phyloP scores from a whole-genome alignment of 1,139 yeast species.

The Dujonia santamariae region DNA sequence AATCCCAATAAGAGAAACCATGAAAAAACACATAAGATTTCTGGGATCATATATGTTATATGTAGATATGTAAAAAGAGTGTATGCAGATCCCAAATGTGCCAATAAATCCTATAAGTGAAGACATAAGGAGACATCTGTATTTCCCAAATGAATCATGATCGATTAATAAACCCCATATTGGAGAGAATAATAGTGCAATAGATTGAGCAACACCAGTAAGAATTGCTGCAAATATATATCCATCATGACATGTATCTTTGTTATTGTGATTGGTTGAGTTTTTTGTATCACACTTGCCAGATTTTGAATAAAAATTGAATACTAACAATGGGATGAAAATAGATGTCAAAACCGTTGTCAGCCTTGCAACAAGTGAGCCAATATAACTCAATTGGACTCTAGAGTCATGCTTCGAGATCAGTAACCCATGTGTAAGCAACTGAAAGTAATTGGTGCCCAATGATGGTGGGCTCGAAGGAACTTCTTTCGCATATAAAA shows the following conservation, averaged over 20 bases:
- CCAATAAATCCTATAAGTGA: constrained; percentile 42
- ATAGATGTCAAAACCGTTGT: constrained; percentile 59
- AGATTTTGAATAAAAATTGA: constrained; percentile 47
- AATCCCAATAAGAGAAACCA: constrained; percentile 33
- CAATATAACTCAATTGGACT: constrained; percentile 53
- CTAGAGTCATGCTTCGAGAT: constrained; percentile 27
- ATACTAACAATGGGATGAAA: constrained; percentile 63
- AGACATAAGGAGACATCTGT: constrained; percentile 21
- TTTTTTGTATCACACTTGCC: constrained; percentile 42
- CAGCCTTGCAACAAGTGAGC: constrained; percentile 64
- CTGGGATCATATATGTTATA: constrained; percentile 31
- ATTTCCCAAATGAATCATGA: constrained; percentile 33
- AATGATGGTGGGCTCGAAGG: constrained; percentile 7
- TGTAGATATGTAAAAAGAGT: not conserved
- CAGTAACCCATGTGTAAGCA: constrained; percentile 44
- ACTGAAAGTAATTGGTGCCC: constrained; percentile 25
- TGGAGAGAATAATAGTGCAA: constrained; percentile 59
- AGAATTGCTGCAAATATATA: constrained; percentile 64
- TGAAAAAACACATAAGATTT: constrained; percentile 27
- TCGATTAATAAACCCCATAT: constrained; percentile 60
- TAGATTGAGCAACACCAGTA: constrained; percentile 63
- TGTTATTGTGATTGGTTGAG: constrained; percentile 20
- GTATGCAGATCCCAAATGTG: constrained; percentile 27
- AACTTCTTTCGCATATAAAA: constrained; percentile 40
- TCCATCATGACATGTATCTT: constrained; percentile 57